A percentile compares a stretch with the other conserved stretches of the same genome.
Evolutionary conservation across 2,329 filamentous ascomycete genomes (phyloP).

Genomic region (Graphilbum ipis-grandicollis): DNA sequence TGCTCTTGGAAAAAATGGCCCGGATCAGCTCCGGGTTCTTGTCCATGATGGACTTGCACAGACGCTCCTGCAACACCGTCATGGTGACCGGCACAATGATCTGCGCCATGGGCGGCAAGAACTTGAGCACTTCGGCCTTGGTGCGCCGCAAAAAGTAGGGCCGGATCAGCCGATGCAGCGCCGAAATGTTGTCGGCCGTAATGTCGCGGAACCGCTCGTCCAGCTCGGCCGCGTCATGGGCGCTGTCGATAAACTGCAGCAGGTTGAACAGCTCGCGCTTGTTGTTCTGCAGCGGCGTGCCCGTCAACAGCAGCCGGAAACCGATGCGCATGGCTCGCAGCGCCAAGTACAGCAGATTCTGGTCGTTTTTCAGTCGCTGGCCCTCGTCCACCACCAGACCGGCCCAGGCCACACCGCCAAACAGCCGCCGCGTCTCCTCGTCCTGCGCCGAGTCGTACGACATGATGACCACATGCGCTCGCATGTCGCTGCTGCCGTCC

Average conservation of each 20-base stretch:
- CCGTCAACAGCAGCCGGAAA: constrained; percentile 76
- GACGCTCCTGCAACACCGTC: constrained; percentile 80
- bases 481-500: constrained; percentile 43
- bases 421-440: constrained; percentile 44
- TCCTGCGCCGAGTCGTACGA: constrained; percentile 85
- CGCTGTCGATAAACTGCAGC: constrained; percentile 78
- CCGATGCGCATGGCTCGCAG: constrained; percentile 58
- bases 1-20: constrained; percentile 59
- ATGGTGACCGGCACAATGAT: constrained; percentile 94
- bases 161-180: constrained; percentile 70
- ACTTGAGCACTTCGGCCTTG: constrained; percentile 78
- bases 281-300: constrained; percentile 90
- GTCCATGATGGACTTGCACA: constrained; percentile 84
- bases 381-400: constrained; percentile 89
- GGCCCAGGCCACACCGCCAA: constrained; percentile 62
- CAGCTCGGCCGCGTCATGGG: constrained; percentile 49
- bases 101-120: constrained; percentile 82
- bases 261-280: constrained; percentile 89
- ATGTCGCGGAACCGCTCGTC: constrained; percentile 64
- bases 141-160: constrained; percentile 58
- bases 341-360: constrained; percentile 62
- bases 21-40: constrained; percentile 82
- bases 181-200: constrained; percentile 62
- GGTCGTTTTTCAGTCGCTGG: constrained; percentile 86
- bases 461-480: constrained; percentile 82